Evolutionary conservation across 352 stramenopile genomes (phyloP), one percentile per base, ranked within the genome.

Genomic region (Phytophthora idaei): DNA sequence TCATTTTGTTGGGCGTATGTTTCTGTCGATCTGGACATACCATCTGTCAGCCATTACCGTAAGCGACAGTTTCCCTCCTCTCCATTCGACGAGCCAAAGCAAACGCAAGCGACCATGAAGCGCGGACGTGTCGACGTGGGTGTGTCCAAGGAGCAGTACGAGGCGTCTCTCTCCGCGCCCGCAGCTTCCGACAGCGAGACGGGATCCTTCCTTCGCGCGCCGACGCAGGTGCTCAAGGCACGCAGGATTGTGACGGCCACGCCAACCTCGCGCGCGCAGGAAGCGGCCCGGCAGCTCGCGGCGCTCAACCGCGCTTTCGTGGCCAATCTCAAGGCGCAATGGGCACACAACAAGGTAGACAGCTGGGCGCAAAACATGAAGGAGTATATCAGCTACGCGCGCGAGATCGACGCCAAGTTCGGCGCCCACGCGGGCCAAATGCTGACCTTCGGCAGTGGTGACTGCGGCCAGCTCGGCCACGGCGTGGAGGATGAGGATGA

Each of bases 401-500:
- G 81, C 46, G 80, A 91, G 37, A 76, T 92, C 17, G 59, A 82
- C 41, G 66, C 64, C 61, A 90, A 84, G 46, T 91, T 90, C 45
- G 83, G 81, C 11, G 64, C 51, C 27, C 67, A 78, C 37, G 28
- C 57, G 17, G 85, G 85, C 29, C 54, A 81, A 56, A 56, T 89
- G 14, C 60, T 97, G 45, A 94, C 85, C 5, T 98, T 98, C 58
- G 94, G 94, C 34, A 93, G 77, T 51, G 94, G 94, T n/a, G 94
- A 99, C 68, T 97, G 90, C 64, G 91, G 87, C 14, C 94, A 98
- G 55, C 66, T 98, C n/a, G 96, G 90, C 34, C 91, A 97, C 70
- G 81, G 86, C n/a, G 87, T 94, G 7, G 78, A 95, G 11, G 80
- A 93, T 25, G 76, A 21, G 21, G 21, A 62, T 2, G 5, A 83